phyloP scores from a whole-genome alignment of 495 filamentous ascomycete species.

The Cryomyces antarcticus region DNA sequence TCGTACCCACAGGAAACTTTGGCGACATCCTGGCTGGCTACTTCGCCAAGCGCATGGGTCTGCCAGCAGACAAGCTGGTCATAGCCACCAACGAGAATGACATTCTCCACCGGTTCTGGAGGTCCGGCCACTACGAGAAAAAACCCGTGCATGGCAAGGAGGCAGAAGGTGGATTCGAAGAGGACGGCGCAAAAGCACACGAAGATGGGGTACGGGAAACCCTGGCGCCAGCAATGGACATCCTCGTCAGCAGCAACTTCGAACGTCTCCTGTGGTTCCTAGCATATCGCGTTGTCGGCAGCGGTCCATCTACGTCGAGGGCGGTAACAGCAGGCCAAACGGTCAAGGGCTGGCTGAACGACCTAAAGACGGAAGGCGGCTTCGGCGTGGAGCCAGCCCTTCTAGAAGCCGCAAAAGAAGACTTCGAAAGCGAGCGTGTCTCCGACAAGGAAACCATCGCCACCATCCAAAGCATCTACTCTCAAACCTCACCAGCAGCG shows the following conservation, averaged over 20 bases:
- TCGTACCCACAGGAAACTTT: constrained; percentile 87
- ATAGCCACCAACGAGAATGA: constrained; percentile 89
- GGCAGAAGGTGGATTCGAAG: constrained; percentile 33
- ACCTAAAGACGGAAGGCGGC: constrained; percentile 60
- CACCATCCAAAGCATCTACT: constrained; percentile 49
- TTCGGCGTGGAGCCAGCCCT: constrained; percentile 54
- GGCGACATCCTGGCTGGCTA: constrained; percentile 90
- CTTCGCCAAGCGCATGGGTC: constrained; percentile 78
- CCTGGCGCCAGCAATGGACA: constrained; percentile 86
- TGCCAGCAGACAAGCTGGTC: constrained; percentile 64
- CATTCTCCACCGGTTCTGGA: constrained; percentile 63
- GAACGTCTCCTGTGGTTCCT: constrained; percentile 93
- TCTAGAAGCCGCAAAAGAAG: constrained; percentile 36
- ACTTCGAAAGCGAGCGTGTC: constrained; percentile 70
- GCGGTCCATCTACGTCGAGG: constrained; percentile 11
- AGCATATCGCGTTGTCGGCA: constrained; percentile 36
- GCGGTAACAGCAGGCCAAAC: constrained; percentile 34
- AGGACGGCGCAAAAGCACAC: constrained; percentile 46
- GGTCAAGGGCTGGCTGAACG: constrained; percentile 48
- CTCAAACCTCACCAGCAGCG: constrained; percentile 2
- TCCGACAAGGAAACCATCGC: constrained; percentile 55
- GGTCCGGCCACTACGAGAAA: constrained; percentile 66
- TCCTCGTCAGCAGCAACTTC: constrained; percentile 86
- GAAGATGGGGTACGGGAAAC: constrained; percentile 66
- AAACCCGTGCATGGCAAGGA: constrained; percentile 32